Evolutionary conservation across 495 filamentous ascomycete genomes (phyloP).

Genomic region (Hypoxylon fuscum): DNA sequence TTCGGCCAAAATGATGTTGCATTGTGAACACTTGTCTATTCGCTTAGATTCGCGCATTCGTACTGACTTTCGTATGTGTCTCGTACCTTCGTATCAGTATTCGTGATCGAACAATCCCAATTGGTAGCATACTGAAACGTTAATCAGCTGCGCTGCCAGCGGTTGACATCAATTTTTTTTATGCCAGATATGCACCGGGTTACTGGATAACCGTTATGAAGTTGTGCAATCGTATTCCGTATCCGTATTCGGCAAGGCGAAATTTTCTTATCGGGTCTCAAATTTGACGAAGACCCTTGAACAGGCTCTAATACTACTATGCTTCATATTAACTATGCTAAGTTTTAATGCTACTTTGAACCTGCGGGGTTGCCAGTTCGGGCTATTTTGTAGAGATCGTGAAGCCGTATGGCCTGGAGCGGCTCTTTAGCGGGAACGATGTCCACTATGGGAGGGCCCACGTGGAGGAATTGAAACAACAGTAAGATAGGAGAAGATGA

Average conservation of each 20-base stretch:
- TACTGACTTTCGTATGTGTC: too few species aligned
- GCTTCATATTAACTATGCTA: too few species aligned
- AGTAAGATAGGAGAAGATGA: background rate
- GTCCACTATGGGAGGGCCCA: constrained; percentile 9
- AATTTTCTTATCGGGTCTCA: constrained; percentile 8
- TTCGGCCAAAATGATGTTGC: too few species aligned
- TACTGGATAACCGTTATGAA: constrained; percentile 3
- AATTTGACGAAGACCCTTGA: constrained; percentile 6
- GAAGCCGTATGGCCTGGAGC: constrained; percentile 6
- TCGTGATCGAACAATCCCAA: constrained; percentile 16
- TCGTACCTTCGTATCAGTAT: constrained; percentile 6
- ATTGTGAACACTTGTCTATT: too few species aligned
- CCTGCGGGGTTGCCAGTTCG: constrained; percentile 13
- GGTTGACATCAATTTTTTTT: constrained; percentile 11
- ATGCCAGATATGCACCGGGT: constrained; percentile 18
- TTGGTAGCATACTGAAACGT: constrained; percentile 11
- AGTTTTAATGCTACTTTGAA: background rate
- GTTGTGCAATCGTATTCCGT: constrained; percentile 28
- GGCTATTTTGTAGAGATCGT: constrained; percentile 9
- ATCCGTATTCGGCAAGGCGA: constrained; percentile 33
- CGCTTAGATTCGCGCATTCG: too few species aligned
- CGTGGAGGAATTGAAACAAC: constrained; percentile 21
- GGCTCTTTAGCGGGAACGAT: constrained; percentile 10
- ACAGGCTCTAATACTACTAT: constrained; percentile 15
- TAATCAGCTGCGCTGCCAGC: constrained; percentile 8